Percentiles rank a stretch among this genome's conserved stretches.
Evolutionary conservation across 2,329 filamentous ascomycete species (phyloP).

Genomic region (Metarhizium robertsii): DNA sequence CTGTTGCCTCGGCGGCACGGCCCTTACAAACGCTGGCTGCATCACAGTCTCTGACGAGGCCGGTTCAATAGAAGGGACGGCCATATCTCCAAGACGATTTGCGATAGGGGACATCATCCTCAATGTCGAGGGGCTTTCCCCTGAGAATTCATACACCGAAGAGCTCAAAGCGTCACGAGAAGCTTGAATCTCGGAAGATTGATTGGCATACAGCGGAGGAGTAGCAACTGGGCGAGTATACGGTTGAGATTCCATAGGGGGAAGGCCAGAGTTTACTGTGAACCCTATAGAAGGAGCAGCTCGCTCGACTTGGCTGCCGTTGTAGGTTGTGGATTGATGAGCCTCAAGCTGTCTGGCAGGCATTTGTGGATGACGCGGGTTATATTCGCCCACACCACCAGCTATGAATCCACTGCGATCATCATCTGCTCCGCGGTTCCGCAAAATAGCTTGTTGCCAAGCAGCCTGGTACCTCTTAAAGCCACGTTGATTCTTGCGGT

Average conservation of each 20-base stretch:
- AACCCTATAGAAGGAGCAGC: slow-evolving; percentile 1
- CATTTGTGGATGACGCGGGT: slow-evolving; percentile 2
- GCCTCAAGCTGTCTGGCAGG: slow-evolving; percentile 2
- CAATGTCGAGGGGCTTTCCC: slow-evolving; percentile 9
- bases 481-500: slow-evolving; percentile 31
- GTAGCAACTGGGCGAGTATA: background rate
- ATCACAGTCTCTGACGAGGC: slow-evolving; percentile 24
- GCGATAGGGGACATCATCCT: slow-evolving; percentile 9
- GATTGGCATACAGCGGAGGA: background rate
- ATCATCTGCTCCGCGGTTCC: slow-evolving; percentile 15
- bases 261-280: slow-evolving; percentile 2
- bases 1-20: slow-evolving; percentile 19
- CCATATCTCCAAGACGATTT: slow-evolving; percentile 27
- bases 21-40: slow-evolving; percentile 25
- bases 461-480: slow-evolving; percentile 36
- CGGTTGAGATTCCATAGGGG: slow-evolving; percentile 4
- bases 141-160: slow-evolving; percentile 11
- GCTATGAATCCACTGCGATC: slow-evolving; percentile 10
- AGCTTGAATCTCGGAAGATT: background rate
- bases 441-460: slow-evolving; percentile 29
- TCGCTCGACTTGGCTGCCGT: slow-evolving; percentile 4
- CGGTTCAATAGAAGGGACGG: slow-evolving; percentile 38
- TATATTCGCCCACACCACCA: slow-evolving; percentile 6
- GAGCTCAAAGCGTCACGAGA: slow-evolving; percentile 17
- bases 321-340: background rate